Base-by-base conservation (phyloP, 306 rosid genomes). In the Rosa persica region DNA sequence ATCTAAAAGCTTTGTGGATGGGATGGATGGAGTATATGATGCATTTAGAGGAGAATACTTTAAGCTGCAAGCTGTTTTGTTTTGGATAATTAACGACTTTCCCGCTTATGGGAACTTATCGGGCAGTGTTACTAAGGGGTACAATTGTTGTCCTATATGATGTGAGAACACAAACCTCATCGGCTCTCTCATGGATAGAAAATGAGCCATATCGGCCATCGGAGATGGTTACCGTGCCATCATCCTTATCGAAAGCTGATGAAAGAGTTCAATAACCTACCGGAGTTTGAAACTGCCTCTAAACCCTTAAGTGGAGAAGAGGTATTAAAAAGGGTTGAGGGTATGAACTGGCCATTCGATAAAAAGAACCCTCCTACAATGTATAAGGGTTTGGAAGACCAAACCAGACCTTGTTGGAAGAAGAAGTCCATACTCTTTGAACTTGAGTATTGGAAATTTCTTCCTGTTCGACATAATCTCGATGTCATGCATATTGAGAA, bases 351-450 rank as follows among this genome's bases (percentile, higher is more conserved):
- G 6, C n/a, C 58, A 16, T 16, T 16, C 0, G 58, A 22, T 0
- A 51, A 51, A 51, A 51, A 16, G 8, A 0, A 17, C n/a, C 22
- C 22, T 19, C n/a, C n/a, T 16, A 22, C 58, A 3, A 2, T 7
- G 4, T 15, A 17, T 7, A 51, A 51, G 58, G n/a, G 58, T 19
- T 1, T 16, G 0, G 22, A 17, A 5, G 22, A 51, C 4, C 22
- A 17, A 1, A 16, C 0, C 1, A 4, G 6, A 15, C n/a, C 58
- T 16, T 55, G 70, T 60, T 75, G 44, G 60, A 75, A 75, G 27
- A 75, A 75, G n/a, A 75, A 19, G 3, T 75, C 61, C 0, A 62
- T 62, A 8, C 62, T 76, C 22, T 76, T 61, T 30, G 46, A 76
- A 2, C 70, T 76, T 42, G 30, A 25, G 46, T 76, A 76, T 17